Conservation (phyloP, 2,329 filamentous ascomycete species). For the Xylariaceae sp. region DNA sequence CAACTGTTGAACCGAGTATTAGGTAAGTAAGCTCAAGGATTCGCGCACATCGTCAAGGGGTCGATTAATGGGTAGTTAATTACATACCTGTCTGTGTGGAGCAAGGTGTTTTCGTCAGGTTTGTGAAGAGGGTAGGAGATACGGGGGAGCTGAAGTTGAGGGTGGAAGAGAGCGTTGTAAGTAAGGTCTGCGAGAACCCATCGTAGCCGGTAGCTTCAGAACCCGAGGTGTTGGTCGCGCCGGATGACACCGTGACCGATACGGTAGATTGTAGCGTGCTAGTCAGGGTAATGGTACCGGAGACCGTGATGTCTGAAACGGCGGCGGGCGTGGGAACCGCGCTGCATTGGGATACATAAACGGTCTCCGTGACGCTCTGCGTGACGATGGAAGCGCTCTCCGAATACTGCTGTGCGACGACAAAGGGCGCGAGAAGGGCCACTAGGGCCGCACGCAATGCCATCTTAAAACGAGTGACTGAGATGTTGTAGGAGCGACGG, state of each 20-base stretch:
- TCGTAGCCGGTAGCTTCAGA: neutral
- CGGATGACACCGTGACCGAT: conserved; percentile 8
- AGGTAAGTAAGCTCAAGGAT: conserved; percentile 1
- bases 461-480: conserved; percentile 11
- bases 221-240: conserved; percentile 1
- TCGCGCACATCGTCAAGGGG: neutral
- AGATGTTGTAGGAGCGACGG: neutral
- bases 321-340: neutral
- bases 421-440: conserved; percentile 14
- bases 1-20: conserved; percentile 5
- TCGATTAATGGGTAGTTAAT: neutral
- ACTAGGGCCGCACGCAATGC: conserved; percentile 20
- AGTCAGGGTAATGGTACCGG: conserved; percentile 20
- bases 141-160: conserved; percentile 3
- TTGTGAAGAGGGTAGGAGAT: conserved; percentile 7
- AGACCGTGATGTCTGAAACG: conserved; percentile 6
- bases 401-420: conserved; percentile 17
- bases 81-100: conserved; percentile 20
- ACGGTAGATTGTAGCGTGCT: conserved; percentile 20
- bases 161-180: neutral
- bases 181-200: neutral
- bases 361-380: conserved; percentile 21
- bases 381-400: conserved; percentile 13
- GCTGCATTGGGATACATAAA: conserved; percentile 20
- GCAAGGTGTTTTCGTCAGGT: conserved; percentile 16